phyloP scores from a whole-genome alignment of 306 rosid species.

The Prosopis cineraria region DNA sequence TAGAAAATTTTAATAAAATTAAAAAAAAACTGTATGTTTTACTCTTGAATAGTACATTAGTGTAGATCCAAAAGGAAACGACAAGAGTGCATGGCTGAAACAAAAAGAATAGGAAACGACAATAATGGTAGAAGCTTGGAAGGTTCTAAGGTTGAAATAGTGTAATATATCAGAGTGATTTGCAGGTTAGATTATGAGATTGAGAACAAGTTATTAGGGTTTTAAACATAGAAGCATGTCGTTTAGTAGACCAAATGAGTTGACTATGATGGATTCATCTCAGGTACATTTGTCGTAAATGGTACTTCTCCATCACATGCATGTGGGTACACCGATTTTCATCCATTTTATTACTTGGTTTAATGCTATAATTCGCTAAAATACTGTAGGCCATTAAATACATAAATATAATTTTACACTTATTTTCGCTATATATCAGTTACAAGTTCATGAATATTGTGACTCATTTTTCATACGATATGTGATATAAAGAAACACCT shows the following conservation, averaged over 20 bases:
- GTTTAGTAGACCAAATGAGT: conserved; percentile 38
- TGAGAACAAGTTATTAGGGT: conserved; percentile 27
- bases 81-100: conserved; percentile 28
- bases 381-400: too few species aligned
- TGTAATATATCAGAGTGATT: background rate
- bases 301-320: conserved; percentile 39
- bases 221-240: conserved; percentile 47
- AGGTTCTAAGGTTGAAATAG: conserved; percentile 42
- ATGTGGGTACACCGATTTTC: background rate
- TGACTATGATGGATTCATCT: conserved; percentile 40
- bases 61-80: conserved; percentile 28
- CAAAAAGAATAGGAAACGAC: conserved; percentile 45
- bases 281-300: conserved; percentile 11
- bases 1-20: background rate
- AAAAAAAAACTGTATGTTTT: background rate
- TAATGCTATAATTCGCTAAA: background rate
- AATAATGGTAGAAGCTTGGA: conserved; percentile 52
- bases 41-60: background rate
- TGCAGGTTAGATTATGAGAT: conserved; percentile 10
- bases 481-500: too few species aligned
- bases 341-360: background rate
- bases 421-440: too few species aligned
- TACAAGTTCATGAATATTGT: too few species aligned
- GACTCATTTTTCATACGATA: too few species aligned
- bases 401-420: too few species aligned